A percentile compares a stretch with the other conserved stretches of the same genome.
Evolutionary conservation across 2,329 filamentous ascomycete genomes (phyloP).

Genomic region (Trichoderma atrobrunneum): DNA sequence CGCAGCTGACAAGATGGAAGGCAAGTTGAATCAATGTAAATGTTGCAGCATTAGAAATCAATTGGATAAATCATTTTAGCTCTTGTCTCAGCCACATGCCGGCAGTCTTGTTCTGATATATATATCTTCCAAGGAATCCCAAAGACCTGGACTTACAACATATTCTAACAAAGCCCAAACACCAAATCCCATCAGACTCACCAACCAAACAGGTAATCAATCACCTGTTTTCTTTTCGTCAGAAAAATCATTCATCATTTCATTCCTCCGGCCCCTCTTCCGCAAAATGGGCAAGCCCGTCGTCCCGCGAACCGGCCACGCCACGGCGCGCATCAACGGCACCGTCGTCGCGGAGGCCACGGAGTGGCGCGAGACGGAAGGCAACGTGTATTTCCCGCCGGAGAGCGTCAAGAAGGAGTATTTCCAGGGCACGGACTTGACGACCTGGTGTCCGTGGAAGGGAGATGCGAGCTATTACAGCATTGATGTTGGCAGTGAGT

Average conservation of each 20-base stretch:
- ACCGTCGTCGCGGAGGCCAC: conserved; percentile 50
- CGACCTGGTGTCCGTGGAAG: conserved; percentile 56
- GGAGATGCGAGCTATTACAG: conserved; percentile 57
- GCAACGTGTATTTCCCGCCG: conserved; percentile 56
- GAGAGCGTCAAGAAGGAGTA: conserved; percentile 43
- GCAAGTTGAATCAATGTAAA: background rate
- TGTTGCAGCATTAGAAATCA: conserved; percentile 2
- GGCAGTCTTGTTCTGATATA: background rate
- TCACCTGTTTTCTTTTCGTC: background rate
- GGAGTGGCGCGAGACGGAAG: conserved; percentile 53
- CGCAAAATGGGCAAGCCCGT: conserved; percentile 16
- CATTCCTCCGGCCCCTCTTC: background rate
- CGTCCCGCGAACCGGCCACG: conserved; percentile 31
- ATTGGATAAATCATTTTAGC: background rate
- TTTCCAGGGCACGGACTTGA: conserved; percentile 44
- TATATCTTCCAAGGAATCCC: background rate
- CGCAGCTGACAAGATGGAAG: conserved; percentile 3
- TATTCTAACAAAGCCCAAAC: background rate
- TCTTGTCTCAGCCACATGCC: background rate
- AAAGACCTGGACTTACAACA: background rate
- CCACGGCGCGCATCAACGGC: conserved; percentile 47
- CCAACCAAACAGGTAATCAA: background rate
- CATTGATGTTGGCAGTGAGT: conserved; percentile 45
- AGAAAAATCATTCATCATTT: background rate
- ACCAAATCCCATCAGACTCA: background rate